A percentile compares a stretch with the other conserved stretches of the same genome.
phyloP scores from a whole-genome alignment of 2,329 filamentous ascomycete genomes.

The Pseudopithomyces maydicus region DNA sequence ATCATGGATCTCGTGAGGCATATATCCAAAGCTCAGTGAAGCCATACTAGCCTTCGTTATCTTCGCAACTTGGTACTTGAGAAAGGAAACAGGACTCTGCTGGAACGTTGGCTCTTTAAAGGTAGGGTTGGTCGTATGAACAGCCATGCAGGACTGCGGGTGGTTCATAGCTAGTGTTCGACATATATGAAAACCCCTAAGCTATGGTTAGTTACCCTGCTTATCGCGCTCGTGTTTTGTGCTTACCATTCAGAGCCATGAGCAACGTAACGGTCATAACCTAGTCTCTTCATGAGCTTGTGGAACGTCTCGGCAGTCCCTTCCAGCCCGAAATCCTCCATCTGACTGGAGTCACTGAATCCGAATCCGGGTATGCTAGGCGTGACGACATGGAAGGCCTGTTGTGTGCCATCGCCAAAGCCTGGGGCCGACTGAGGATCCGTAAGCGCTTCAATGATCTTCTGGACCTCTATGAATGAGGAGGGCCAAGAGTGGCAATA shows the following conservation, averaged over 20 bases:
- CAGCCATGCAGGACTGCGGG: constrained; percentile 59
- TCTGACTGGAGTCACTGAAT: constrained; percentile 67
- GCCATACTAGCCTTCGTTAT: constrained; percentile 46
- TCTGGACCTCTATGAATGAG: constrained; percentile 64
- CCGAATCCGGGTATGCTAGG: constrained; percentile 70
- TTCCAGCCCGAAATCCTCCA: constrained; percentile 55
- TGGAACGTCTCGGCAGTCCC: constrained; percentile 63
- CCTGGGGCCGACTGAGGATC: constrained; percentile 54
- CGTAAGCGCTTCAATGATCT: constrained; percentile 61
- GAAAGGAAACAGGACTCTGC: constrained; percentile 55
- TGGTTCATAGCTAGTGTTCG: constrained; percentile 56
- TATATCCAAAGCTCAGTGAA: constrained; percentile 61
- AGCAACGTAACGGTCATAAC: constrained; percentile 63
- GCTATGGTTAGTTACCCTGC: constrained; percentile 5
- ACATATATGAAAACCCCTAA: constrained; percentile 50
- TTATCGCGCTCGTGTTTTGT: not conserved
- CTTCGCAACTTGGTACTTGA: constrained; percentile 61
- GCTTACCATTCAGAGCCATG: constrained; percentile 59
- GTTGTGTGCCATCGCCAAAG: constrained; percentile 23
- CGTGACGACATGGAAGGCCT: constrained; percentile 68
- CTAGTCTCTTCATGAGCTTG: constrained; percentile 64
- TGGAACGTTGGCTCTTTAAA: constrained; percentile 56
- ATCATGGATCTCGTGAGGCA: constrained; percentile 54
- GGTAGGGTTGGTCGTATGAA: constrained; percentile 65
- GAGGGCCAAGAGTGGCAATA: constrained; percentile 70